Conservation (phyloP, 768 basidiomycete genomes). For the Amanita exitialis region DNA sequence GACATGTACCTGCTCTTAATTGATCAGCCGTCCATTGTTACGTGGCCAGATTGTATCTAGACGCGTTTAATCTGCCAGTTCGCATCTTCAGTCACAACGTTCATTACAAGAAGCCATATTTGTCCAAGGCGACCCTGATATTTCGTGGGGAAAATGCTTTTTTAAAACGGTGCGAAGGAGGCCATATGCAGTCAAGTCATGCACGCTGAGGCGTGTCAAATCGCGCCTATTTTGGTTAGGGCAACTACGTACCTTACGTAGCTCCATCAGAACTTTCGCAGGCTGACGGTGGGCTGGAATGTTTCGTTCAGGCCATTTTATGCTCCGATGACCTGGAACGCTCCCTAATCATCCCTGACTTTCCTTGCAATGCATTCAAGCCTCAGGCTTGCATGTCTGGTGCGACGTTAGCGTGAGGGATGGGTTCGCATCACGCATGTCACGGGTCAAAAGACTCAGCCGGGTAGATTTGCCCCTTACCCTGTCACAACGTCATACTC, state of each 20-base stretch:
- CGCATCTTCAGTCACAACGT: constrained; percentile 31
- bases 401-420: not conserved
- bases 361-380: constrained; percentile 18
- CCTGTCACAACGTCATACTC: not conserved
- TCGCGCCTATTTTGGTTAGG: not conserved
- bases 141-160: constrained; percentile 17
- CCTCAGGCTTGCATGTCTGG: not conserved
- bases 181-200: not conserved
- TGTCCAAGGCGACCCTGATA: constrained; percentile 39
- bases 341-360: constrained; percentile 22
- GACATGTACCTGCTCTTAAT: constrained; percentile 27
- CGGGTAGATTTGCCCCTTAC: no score
- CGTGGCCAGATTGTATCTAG: constrained; percentile 27
- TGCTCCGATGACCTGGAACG: constrained; percentile 13
- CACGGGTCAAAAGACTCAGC: not conserved
- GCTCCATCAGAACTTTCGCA: constrained; percentile 32
- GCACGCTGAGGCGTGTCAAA: constrained; percentile 4
- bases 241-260: constrained; percentile 20
- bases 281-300: constrained; percentile 22
- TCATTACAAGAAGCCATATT: constrained; percentile 42
- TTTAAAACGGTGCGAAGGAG: not conserved
- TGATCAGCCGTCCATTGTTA: constrained; percentile 32
- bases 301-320: constrained; percentile 4
- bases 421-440: not conserved
- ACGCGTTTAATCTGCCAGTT: constrained; percentile 30